These are phyloP conservation scores for Pseudisothecium myosuroides DNA, from an alignment of 225 moss, liverwort and hornwort genomes.

Conservation along the genomic window DNA sequence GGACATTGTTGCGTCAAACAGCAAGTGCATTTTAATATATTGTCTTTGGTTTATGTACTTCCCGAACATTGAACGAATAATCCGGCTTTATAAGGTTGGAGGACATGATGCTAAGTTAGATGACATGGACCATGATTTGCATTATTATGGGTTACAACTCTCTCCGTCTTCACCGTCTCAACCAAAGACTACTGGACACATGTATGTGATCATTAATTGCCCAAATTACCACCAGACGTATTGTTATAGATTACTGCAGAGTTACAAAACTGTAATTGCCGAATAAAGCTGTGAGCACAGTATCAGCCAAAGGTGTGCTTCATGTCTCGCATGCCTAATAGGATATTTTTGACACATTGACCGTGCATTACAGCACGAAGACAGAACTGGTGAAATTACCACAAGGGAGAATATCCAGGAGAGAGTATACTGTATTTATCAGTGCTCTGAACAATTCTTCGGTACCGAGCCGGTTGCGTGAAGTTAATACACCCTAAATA, in stretches of 20 bases:
- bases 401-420: not conserved
- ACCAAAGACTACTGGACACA: not conserved
- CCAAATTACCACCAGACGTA: not conserved
- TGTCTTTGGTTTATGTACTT: not conserved
- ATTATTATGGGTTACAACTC: not conserved
- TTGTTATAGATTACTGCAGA: not conserved
- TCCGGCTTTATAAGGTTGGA: not conserved
- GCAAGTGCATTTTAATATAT: not conserved
- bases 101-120: not conserved
- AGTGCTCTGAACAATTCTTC: not conserved
- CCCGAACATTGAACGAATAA: no score
- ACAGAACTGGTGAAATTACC: not conserved
- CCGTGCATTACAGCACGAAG: not conserved
- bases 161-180: not conserved
- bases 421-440: not conserved
- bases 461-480: not conserved
- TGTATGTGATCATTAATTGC: not conserved
- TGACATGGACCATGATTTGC: not conserved
- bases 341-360: not conserved
- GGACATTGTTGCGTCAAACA: not conserved
- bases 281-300: not conserved
- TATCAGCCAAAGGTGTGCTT: not conserved
- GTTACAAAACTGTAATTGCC: not conserved
- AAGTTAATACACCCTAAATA: not conserved
- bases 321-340: not conserved